Evolutionary conservation across 495 filamentous ascomycete species (phyloP).

Genomic region (Lepidopterella palustris): DNA sequence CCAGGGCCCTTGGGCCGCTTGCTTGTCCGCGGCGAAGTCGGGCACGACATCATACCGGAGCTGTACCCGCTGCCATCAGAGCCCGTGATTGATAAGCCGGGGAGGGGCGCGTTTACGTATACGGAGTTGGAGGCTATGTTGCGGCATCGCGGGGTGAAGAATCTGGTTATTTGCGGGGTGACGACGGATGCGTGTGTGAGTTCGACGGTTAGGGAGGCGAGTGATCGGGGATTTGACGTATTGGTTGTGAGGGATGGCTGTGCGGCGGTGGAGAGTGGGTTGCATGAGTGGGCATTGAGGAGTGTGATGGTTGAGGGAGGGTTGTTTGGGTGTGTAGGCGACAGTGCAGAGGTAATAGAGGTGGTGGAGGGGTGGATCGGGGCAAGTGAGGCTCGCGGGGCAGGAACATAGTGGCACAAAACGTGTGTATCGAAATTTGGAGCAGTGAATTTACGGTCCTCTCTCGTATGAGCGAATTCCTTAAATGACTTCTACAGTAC

Average conservation of each 20-base stretch:
- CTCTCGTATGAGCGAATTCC: no score
- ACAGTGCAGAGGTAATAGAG: constrained; percentile 44
- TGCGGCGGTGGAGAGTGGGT: constrained; percentile 44
- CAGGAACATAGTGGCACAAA: no score
- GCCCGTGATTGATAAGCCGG: constrained; percentile 63
- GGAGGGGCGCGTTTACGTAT: constrained; percentile 58
- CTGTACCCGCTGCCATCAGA: constrained; percentile 50
- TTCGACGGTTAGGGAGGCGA: constrained; percentile 63
- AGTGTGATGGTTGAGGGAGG: constrained; percentile 54
- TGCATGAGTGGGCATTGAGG: constrained; percentile 47
- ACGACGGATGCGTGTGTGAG: constrained; percentile 67
- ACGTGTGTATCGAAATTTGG: no score
- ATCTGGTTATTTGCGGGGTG: constrained; percentile 59
- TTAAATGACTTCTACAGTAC: no score
- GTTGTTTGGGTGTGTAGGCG: constrained; percentile 50
- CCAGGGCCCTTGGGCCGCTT: constrained; percentile 56
- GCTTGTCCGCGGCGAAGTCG: constrained; percentile 57
- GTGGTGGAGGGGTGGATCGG: constrained; percentile 34
- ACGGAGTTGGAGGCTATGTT: constrained; percentile 58
- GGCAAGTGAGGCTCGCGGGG: no score
- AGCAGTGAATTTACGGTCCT: no score
- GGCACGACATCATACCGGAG: constrained; percentile 57
- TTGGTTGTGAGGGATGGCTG: constrained; percentile 50
- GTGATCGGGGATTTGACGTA: constrained; percentile 69
- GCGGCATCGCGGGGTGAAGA: constrained; percentile 56